Conservation (phyloP, 441 rosid genomes). For the Erodium texanum region DNA sequence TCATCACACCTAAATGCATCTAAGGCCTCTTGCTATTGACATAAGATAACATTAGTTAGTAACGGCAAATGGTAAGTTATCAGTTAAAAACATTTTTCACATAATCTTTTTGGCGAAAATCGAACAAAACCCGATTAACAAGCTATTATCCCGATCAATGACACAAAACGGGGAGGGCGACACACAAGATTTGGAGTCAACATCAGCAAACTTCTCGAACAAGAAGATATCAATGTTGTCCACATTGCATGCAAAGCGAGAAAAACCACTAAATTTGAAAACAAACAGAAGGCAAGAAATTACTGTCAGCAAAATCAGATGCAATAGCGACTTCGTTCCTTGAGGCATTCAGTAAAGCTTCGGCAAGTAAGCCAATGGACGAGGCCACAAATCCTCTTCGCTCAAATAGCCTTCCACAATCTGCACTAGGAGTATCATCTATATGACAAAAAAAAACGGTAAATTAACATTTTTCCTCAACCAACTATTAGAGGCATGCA, state of each 20-base stretch:
- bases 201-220: neutral
- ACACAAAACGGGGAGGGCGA: neutral
- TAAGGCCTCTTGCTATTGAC: neutral
- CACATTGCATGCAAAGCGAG: neutral
- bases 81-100: neutral
- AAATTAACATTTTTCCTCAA: neutral
- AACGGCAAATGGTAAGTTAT: neutral
- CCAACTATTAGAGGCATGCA: neutral
- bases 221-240: no score
- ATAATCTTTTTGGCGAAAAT: neutral
- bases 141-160: neutral
- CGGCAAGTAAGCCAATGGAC: slow-evolving; percentile 38
- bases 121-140: neutral
- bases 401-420: slow-evolving; percentile 23
- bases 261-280: neutral
- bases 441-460: neutral
- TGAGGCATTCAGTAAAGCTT: slow-evolving; percentile 26
- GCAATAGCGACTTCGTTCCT: slow-evolving; percentile 36
- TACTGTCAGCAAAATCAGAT: slow-evolving; percentile 78
- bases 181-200: neutral
- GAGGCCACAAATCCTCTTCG: slow-evolving; percentile 47
- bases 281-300: neutral
- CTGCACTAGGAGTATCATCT: slow-evolving; percentile 24
- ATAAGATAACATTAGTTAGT: neutral
- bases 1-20: neutral